phyloP scores from a whole-genome alignment of 2,329 filamentous ascomycete species.

The Colletotrichum paranaense region DNA sequence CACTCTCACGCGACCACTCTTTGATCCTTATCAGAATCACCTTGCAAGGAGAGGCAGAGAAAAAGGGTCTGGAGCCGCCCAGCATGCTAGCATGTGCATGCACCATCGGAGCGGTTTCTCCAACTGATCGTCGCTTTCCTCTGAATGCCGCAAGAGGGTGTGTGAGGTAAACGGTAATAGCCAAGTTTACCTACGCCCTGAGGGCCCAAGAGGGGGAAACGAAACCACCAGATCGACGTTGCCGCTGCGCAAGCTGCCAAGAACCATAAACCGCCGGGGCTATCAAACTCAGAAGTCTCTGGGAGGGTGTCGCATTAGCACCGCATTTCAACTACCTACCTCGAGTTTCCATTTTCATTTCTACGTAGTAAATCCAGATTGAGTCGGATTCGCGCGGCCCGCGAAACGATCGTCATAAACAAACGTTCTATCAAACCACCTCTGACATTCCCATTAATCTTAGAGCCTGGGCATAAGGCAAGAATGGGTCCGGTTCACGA shows the following conservation, averaged over 20 bases:
- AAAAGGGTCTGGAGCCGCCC: neutral
- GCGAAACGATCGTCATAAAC: neutral
- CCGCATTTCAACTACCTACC: no score
- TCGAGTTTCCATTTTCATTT: neutral
- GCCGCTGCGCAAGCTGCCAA: constrained; percentile 21
- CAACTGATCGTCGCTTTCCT: constrained; percentile 18
- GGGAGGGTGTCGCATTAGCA: constrained; percentile 3
- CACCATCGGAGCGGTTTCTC: constrained; percentile 5
- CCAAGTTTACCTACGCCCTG: neutral
- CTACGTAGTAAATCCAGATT: no score
- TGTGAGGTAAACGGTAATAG: neutral
- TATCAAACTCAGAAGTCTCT: constrained; percentile 15
- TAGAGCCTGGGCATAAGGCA: neutral
- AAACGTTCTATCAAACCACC: neutral
- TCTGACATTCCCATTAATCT: neutral
- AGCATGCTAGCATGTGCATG: neutral
- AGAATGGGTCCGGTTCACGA: neutral
- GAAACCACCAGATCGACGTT: constrained; percentile 20
- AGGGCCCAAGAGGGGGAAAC: neutral
- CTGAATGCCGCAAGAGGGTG: neutral
- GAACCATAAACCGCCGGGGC: neutral
- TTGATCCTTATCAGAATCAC: neutral
- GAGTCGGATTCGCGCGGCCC: neutral
- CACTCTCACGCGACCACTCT: constrained; percentile 20
- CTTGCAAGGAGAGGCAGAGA: neutral